Percentiles rank a stretch among this genome's conserved stretches.
Conservation (phyloP, 2,329 filamentous ascomycete species). For the Colletotrichum falcatum region DNA sequence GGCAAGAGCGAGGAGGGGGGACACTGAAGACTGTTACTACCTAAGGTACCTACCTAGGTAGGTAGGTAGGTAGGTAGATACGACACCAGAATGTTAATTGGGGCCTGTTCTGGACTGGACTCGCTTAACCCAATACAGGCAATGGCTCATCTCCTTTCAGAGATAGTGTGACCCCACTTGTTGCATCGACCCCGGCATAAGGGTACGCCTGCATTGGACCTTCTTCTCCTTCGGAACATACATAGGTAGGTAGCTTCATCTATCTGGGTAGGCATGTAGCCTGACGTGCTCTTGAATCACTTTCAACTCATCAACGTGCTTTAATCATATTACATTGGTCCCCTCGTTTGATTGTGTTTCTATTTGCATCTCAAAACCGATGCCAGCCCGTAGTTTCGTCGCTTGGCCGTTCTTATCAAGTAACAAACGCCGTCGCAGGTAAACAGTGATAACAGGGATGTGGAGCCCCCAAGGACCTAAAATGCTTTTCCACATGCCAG, state of each 20-base stretch:
- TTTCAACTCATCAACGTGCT: not conserved
- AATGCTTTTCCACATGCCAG: constrained; percentile 24
- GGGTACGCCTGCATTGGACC: not conserved
- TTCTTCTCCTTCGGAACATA: not conserved
- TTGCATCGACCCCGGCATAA: constrained; percentile 14
- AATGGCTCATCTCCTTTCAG: not conserved
- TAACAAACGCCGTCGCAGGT: constrained; percentile 34
- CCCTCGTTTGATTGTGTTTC: not conserved
- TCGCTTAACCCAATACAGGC: constrained; percentile 34
- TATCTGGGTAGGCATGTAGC: not conserved
- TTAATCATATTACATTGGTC: not conserved
- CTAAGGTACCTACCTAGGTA: too few species aligned
- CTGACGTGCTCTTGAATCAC: not conserved
- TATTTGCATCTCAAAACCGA: not conserved
- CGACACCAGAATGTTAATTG: constrained; percentile 11
- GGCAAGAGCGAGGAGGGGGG: constrained; percentile 5
- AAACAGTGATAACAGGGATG: constrained; percentile 10
- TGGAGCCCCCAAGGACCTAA: constrained; percentile 12
- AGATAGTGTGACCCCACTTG: not conserved
- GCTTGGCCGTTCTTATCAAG: not conserved
- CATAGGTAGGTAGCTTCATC: not conserved
- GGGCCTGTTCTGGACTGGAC: constrained; percentile 16
- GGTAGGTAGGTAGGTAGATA: not conserved
- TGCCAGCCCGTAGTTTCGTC: not conserved
- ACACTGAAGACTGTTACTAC: not conserved